phyloP scores from a whole-genome alignment of 768 basidiomycete genomes.

The Tricholoma furcatifolium region DNA sequence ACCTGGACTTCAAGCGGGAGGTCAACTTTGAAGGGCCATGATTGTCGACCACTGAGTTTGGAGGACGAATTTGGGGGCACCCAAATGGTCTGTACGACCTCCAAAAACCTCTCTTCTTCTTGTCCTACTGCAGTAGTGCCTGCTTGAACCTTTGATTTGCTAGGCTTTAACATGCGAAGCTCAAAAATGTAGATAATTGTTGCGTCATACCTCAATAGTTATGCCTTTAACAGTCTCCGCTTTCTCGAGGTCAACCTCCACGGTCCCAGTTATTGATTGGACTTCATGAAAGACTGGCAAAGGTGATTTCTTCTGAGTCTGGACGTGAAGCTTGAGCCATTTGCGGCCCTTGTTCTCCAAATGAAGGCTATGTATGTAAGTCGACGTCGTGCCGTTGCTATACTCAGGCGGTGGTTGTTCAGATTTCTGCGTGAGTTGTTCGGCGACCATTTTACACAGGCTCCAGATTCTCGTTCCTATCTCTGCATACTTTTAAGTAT shows the following conservation, averaged over 20 bases:
- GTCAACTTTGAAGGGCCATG: constrained; percentile 47
- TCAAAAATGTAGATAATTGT: too few relatives aligned
- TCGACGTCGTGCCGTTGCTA: neutral
- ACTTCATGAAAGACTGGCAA: constrained; percentile 47
- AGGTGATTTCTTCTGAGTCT: constrained; percentile 2
- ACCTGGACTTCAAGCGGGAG: constrained; percentile 44
- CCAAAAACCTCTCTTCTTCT: constrained; percentile 48
- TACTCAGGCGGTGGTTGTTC: neutral
- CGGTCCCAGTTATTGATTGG: constrained; percentile 48
- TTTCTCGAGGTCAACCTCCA: constrained; percentile 50
- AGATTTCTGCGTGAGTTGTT: neutral
- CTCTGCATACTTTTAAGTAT: too few relatives aligned
- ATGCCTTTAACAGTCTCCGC: constrained; percentile 49
- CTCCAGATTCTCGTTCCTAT: too few relatives aligned
- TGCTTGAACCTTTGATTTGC: constrained; percentile 36
- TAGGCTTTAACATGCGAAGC: neutral
- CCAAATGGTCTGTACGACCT: constrained; percentile 43
- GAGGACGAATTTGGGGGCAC: constrained; percentile 25
- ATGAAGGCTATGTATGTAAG: neutral
- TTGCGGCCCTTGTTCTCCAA: neutral
- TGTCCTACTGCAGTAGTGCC: constrained; percentile 56
- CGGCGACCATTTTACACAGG: too few relatives aligned
- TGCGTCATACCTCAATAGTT: constrained; percentile 37
- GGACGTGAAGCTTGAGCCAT: neutral
- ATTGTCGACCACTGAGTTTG: constrained; percentile 43